These are phyloP conservation scores for Chlorella vulgaris DNA, from an alignment of 139 green algal species.

Conservation along the genomic window DNA sequence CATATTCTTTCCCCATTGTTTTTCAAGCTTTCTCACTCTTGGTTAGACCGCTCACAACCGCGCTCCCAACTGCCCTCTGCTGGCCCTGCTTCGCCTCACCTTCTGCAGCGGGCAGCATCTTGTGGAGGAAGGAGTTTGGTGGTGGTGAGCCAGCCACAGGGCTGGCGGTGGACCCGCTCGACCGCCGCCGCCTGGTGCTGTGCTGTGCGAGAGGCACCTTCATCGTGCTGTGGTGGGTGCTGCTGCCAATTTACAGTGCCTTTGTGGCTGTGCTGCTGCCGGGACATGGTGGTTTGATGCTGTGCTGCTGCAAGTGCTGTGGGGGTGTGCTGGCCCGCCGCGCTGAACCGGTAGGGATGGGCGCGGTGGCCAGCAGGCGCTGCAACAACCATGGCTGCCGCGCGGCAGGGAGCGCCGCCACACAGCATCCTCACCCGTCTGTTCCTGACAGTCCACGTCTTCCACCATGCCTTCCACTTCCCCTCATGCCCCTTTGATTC, in stretches of 20 bases:
- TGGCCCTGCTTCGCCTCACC: neutral
- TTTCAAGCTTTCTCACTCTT: too few relatives aligned
- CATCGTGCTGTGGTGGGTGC: constrained; percentile 47
- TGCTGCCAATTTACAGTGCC: neutral
- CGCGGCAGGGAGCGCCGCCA: too few relatives aligned
- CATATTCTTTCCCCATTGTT: too few relatives aligned
- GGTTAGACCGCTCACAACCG: too few relatives aligned
- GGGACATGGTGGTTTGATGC: neutral
- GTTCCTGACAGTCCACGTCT: too few relatives aligned
- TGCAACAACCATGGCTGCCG: too few relatives aligned
- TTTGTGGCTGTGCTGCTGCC: neutral
- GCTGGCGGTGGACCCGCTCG: constrained; percentile 64
- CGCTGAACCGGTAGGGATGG: too few relatives aligned
- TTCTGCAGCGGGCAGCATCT: neutral
- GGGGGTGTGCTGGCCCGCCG: too few relatives aligned
- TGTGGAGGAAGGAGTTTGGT: constrained; percentile 59
- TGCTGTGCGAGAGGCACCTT: constrained; percentile 61
- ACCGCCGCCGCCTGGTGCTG: constrained; percentile 65
- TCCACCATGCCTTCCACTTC: too few relatives aligned
- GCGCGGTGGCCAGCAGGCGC: too few relatives aligned
- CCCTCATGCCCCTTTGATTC: neutral
- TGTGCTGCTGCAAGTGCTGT: too few relatives aligned
- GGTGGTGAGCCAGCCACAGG: constrained; percentile 50
- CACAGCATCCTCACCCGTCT: too few relatives aligned
- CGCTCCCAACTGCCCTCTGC: neutral